These are phyloP conservation scores for Ophiostoma perfectum DNA, from an alignment of 2,329 filamentous ascomycete genomes.

Conservation along the genomic window DNA sequence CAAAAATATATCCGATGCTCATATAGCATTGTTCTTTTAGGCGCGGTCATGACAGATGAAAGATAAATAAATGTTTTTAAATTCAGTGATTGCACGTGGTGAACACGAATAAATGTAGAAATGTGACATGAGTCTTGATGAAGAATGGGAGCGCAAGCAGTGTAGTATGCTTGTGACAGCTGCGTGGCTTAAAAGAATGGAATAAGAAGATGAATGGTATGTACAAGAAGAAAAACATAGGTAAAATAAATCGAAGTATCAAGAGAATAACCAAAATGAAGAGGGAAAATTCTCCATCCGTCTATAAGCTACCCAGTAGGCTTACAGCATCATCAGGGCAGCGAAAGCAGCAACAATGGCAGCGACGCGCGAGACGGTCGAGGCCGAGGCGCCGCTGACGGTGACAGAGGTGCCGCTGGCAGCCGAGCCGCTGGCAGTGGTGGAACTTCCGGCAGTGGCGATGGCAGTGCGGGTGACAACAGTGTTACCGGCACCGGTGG, in stretches of 20 bases:
- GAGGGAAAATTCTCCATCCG: neutral
- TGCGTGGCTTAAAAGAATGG: neutral
- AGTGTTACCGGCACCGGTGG: neutral
- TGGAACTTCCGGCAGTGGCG: neutral
- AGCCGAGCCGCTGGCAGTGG: neutral
- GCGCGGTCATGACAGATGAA: neutral
- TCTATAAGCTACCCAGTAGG: conserved; percentile 6
- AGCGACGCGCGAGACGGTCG: neutral
- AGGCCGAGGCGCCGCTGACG: conserved; percentile 8
- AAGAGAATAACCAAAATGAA: neutral
- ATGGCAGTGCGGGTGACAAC: neutral
- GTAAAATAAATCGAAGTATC: neutral
- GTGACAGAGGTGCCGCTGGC: neutral
- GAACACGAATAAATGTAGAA: neutral
- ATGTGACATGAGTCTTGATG: neutral
- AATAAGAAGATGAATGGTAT: neutral
- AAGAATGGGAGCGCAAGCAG: neutral
- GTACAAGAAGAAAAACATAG: conserved; percentile 2
- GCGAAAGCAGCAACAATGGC: neutral
- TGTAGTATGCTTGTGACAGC: neutral
- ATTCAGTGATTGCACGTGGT: neutral
- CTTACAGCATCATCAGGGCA: conserved; percentile 7
- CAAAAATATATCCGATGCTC: too few species aligned
- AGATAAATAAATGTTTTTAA: neutral
- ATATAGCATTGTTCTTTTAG: neutral